A percentile compares a stretch with the other conserved stretches of the same genome.
phyloP scores from a whole-genome alignment of 177 flowering plant genomes.

The Telopea speciosissima region DNA sequence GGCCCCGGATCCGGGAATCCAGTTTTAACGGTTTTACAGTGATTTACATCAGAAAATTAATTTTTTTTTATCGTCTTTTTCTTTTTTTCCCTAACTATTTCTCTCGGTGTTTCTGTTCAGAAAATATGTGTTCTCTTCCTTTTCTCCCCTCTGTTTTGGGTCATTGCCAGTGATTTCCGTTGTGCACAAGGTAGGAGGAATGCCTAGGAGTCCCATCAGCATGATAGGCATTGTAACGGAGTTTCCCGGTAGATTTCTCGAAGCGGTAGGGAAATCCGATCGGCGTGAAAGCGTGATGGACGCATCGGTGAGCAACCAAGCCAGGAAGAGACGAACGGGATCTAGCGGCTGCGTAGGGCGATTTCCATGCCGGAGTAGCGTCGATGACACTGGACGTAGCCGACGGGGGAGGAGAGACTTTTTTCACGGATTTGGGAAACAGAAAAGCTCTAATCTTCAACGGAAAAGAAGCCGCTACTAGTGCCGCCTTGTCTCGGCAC shows the following conservation, averaged over 20 bases:
- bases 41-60: constrained; percentile 16
- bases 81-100: background rate
- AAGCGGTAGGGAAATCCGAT: constrained; percentile 8
- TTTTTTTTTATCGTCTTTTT: background rate
- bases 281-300: constrained; percentile 16
- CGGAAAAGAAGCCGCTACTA: constrained; percentile 3
- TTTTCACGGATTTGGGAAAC: constrained; percentile 32
- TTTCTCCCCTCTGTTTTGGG: background rate
- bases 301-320: constrained; percentile 8
- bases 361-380: constrained; percentile 8
- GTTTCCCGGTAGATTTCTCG: constrained; percentile 24
- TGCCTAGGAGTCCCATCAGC: constrained; percentile 29
- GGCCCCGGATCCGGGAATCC: constrained; percentile 23
- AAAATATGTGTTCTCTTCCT: background rate
- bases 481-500: background rate
- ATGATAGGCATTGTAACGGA: constrained; percentile 22
- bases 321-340: background rate
- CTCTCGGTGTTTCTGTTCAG: background rate
- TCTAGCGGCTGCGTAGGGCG: constrained; percentile 3
- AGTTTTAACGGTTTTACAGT: constrained; percentile 23
- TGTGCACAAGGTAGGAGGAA: constrained; percentile 30
- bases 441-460: constrained; percentile 63
- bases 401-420: constrained; percentile 17
- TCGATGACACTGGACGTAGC: constrained; percentile 9
- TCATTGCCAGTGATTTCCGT: constrained; percentile 54